These are phyloP conservation scores for Fusarium nurragi DNA, from an alignment of 2,329 filamentous ascomycete species.

Conservation along the genomic window DNA sequence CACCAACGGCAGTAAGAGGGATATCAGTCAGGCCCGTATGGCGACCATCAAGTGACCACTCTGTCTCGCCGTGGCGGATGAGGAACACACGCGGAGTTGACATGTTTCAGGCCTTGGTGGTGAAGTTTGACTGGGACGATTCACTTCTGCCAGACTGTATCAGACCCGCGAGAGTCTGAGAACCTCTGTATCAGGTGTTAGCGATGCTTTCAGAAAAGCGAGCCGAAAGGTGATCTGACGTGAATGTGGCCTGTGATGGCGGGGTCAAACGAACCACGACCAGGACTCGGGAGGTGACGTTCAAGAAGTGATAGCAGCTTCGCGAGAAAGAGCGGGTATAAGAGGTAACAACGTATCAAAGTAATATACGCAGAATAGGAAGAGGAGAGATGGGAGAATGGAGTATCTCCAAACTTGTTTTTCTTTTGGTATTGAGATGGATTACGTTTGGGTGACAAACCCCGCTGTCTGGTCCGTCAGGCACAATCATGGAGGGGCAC, in stretches of 20 bases:
- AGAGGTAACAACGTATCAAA: background rate
- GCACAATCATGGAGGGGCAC: constrained; percentile 11
- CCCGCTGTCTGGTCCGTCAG: constrained; percentile 21
- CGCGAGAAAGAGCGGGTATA: background rate
- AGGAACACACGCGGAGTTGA: constrained; percentile 79
- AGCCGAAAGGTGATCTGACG: constrained; percentile 26
- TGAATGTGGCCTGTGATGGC: constrained; percentile 6
- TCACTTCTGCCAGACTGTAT: background rate
- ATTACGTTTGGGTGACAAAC: constrained; percentile 35
- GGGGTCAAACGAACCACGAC: constrained; percentile 12
- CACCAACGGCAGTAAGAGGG: constrained; percentile 81
- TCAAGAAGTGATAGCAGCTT: background rate
- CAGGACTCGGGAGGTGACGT: background rate
- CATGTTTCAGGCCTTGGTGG: constrained; percentile 33
- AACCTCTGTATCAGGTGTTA: background rate
- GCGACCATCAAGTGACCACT: constrained; percentile 88
- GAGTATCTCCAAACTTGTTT: constrained; percentile 19
- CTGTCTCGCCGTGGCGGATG: constrained; percentile 90
- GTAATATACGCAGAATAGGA: background rate
- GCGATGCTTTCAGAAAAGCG: background rate
- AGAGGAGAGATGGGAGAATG: background rate
- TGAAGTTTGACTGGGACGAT: background rate
- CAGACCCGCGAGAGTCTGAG: background rate
- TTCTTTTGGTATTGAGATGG: constrained; percentile 32
- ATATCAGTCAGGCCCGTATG: constrained; percentile 91